Percentiles rank a stretch among this genome's conserved stretches.
Conservation (phyloP, 331 rosid species). For the Cucumis variabilis region DNA sequence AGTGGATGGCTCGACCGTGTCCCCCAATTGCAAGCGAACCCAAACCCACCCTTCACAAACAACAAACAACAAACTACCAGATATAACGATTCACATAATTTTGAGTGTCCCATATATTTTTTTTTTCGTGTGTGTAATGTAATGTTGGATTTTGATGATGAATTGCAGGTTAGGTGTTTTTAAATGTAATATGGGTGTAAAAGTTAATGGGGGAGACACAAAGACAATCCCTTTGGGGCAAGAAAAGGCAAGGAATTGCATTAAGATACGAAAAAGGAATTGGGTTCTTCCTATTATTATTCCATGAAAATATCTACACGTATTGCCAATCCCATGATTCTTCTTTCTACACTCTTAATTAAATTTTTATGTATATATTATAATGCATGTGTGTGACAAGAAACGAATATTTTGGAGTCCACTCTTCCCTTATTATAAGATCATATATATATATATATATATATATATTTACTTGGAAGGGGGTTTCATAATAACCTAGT, state of each 20-base stretch:
- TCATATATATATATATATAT: neutral
- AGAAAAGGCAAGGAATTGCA: constrained; percentile 49
- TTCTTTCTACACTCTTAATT: neutral
- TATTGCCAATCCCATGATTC: constrained; percentile 29
- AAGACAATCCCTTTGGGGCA: constrained; percentile 23
- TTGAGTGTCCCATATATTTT: neutral
- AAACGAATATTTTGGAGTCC: neutral
- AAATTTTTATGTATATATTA: neutral
- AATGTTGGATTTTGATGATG: no score
- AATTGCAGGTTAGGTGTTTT: no score
- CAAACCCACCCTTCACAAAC: constrained; percentile 34
- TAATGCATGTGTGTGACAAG: neutral
- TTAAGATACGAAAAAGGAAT: constrained; percentile 21
- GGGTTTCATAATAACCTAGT: no score
- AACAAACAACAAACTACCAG: constrained; percentile 12
- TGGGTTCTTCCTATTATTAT: neutral
- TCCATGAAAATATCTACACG: constrained; percentile 27
- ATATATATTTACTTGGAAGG: no score
- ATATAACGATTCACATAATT: neutral
- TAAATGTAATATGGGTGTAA: no score
- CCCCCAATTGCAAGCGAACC: constrained; percentile 94
- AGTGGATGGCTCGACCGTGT: constrained; percentile 73
- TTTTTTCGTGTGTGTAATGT: neutral
- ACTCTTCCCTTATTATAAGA: neutral
- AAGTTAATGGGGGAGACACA: no score